These are phyloP conservation scores for Cyclaneusma minus DNA, from an alignment of 2,329 filamentous ascomycete species.

Conservation along the genomic window DNA sequence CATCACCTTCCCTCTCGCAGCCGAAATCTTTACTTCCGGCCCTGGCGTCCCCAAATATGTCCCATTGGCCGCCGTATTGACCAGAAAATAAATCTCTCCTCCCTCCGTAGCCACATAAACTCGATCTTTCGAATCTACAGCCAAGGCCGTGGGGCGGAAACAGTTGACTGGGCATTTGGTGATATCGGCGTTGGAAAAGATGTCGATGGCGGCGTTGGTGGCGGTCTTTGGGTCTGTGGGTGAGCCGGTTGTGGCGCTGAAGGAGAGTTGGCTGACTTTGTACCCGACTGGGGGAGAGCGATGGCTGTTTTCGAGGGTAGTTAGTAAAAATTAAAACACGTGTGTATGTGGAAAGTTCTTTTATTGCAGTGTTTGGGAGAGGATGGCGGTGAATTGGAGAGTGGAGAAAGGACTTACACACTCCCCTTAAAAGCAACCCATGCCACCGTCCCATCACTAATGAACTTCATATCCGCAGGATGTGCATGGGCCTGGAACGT, in stretches of 20 bases:
- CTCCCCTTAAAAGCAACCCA: conserved; percentile 60
- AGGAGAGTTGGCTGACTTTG: conserved; percentile 24
- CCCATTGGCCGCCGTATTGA: conserved; percentile 6
- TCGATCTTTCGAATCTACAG: too few species aligned
- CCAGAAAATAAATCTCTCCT: conserved; percentile 48
- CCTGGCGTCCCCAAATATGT: too few species aligned
- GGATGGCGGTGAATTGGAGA: conserved; percentile 14
- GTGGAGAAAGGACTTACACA: conserved; percentile 29
- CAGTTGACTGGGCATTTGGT: conserved; percentile 35
- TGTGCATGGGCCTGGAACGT: conserved; percentile 53
- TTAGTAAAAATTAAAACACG: too few species aligned
- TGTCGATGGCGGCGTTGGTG: conserved; percentile 29
- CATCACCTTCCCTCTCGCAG: too few species aligned
- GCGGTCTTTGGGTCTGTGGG: conserved; percentile 25
- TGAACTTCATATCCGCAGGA: conserved; percentile 57
- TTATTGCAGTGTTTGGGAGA: conserved; percentile 7
- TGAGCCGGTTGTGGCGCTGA: conserved; percentile 25
- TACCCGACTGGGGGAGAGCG: conserved; percentile 26
- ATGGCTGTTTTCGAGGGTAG: conserved; percentile 5
- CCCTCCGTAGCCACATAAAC: conserved; percentile 36
- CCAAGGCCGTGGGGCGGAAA: conserved; percentile 46
- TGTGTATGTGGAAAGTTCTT: conserved; percentile 5
- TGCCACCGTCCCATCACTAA: conserved; percentile 36
- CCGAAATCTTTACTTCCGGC: too few species aligned
- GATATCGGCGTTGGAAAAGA: conserved; percentile 38